Percentiles rank a stretch among this genome's conserved stretches.
phyloP scores from a whole-genome alignment of 495 filamentous ascomycete genomes.

The Tuber borchii region DNA sequence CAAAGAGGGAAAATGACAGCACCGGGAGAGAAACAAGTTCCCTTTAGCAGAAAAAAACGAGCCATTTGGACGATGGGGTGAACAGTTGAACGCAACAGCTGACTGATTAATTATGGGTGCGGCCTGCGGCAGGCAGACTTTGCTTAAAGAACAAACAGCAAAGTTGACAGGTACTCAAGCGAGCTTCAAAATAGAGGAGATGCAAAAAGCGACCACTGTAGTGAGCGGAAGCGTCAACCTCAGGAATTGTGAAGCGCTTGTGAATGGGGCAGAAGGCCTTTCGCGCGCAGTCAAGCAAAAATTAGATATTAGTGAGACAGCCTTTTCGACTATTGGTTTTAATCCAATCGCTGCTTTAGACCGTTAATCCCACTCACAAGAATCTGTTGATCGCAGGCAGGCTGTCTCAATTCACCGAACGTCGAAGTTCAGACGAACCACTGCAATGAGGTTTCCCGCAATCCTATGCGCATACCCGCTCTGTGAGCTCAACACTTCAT shows the following conservation, averaged over 20 bases:
- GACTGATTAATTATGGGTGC: conserved; percentile 8
- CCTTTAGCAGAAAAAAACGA: conserved; percentile 6
- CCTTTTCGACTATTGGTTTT: background rate
- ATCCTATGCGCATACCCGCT: conserved; percentile 16
- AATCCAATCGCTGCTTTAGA: conserved; percentile 7
- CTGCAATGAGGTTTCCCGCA: conserved; percentile 10
- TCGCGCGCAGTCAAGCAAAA: background rate
- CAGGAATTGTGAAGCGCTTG: background rate
- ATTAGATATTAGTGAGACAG: background rate
- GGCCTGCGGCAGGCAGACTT: conserved; percentile 20
- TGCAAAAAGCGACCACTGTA: background rate
- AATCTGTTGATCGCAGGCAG: conserved; percentile 4
- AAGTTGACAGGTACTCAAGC: conserved; percentile 12
- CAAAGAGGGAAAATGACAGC: background rate
- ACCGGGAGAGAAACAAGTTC: conserved; percentile 10
- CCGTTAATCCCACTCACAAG: background rate
- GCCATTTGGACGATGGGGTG: background rate
- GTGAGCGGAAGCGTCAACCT: background rate
- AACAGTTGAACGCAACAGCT: conserved; percentile 11
- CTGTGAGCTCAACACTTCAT: conserved; percentile 12
- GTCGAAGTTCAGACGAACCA: conserved; percentile 31
- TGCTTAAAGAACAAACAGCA: conserved; percentile 21
- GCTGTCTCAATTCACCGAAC: background rate
- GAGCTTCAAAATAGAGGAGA: background rate
- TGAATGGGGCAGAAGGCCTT: background rate